Conservation (phyloP, 441 rosid species). For the Croton setiger region DNA sequence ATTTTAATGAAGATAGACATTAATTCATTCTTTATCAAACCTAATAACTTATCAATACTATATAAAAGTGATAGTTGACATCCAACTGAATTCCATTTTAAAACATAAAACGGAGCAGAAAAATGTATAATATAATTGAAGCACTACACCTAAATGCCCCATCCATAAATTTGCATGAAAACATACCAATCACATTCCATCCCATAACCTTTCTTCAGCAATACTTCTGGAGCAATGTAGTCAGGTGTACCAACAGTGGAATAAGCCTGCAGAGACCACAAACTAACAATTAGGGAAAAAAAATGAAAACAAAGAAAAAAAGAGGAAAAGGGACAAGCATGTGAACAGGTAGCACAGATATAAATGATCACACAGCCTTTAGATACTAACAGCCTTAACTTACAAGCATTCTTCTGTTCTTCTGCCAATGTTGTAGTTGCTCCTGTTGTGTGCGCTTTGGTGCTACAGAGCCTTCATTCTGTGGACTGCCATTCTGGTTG, state of each 20-base stretch:
- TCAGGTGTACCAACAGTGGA: slow-evolving; percentile 99
- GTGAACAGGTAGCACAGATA: background rate
- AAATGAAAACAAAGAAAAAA: background rate
- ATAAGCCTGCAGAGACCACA: slow-evolving; percentile 64
- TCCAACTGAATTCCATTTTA: background rate
- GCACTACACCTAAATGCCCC: slow-evolving; percentile 1
- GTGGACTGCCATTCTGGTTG: slow-evolving; percentile 47
- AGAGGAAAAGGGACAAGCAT: background rate
- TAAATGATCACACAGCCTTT: background rate
- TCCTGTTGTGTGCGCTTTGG: slow-evolving; percentile 85
- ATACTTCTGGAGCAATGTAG: slow-evolving; percentile 95
- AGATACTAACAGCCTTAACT: slow-evolving; percentile 24
- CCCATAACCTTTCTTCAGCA: slow-evolving; percentile 95
- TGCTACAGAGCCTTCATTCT: slow-evolving; percentile 49
- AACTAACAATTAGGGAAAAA: background rate
- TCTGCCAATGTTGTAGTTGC: slow-evolving; percentile 93
- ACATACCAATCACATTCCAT: slow-evolving; percentile 98
- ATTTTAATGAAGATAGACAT: background rate
- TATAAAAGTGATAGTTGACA: background rate
- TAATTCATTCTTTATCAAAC: background rate
- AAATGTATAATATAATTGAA: background rate
- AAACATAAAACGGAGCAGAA: slow-evolving; percentile 1
- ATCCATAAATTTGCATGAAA: slow-evolving; percentile 12
- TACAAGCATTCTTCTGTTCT: slow-evolving; percentile 87
- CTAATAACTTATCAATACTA: slow-evolving; percentile 9